Evolutionary conservation across 106 monocot species (phyloP), one percentile per base, ranked within the genome.

Genomic region (Dendrobium nobile): DNA sequence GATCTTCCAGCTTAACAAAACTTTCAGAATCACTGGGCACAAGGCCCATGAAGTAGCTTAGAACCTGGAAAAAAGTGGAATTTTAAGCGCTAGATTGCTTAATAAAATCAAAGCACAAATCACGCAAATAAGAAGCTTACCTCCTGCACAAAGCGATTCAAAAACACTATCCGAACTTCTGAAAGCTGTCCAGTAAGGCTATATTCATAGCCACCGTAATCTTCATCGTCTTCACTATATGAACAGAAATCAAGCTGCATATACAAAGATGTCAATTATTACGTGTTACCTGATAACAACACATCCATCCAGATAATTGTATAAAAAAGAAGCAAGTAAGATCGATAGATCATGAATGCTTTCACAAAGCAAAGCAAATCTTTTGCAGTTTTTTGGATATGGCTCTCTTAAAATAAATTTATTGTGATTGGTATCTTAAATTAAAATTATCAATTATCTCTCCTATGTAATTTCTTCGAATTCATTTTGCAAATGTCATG

Each of bases 111-210:
- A 51, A 9, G 51, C 31, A 41, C 56, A 15, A 5, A 79, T 18
- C 67, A 40, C 15, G 74, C 51, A 54, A 27, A 41, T 70, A 61
- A 81, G 76, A 40, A 75, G 15, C 76, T 85, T 84, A 93, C 99
- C 93, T 99, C 99, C 85, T 93, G 89, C 55, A 99, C 80, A 87
- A 99, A 99, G 74, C 99, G 95, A 73, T 99, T 93, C 82, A 99
- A 83, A 79, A 93, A 99, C 17, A 99, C 84, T 80, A 99, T 87
- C 73, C 93, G 84, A 75, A 99, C 90, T 95, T 99, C 99, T 84
- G 99, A 99, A 73, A 99, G 88, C 79, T 99, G 80, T 24, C 95
- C 99, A 77, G 37, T 79, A 47, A 99, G 95, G 77, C 99, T 91
- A 87, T 95, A 99, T 78, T 99, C 99, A 86, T 87, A 99, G 77